Conservation (phyloP, 352 stramenopile genomes). For the Globisporangium lucens region DNA sequence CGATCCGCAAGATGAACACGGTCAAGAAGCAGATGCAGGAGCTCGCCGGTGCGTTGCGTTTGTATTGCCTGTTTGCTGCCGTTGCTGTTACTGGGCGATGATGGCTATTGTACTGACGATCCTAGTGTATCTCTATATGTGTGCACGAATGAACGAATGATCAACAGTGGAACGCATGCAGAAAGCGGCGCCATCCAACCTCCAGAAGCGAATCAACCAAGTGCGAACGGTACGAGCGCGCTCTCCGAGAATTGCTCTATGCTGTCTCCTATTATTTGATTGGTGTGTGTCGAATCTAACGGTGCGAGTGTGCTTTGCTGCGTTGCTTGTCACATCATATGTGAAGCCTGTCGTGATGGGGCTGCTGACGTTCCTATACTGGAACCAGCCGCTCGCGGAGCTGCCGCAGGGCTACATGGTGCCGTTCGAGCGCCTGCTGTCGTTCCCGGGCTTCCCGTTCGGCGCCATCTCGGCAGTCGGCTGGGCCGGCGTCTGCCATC, state of each 20-base stretch:
- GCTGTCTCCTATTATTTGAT: neutral
- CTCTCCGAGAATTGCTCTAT: neutral
- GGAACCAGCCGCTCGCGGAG: constrained; percentile 67
- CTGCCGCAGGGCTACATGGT: constrained; percentile 77
- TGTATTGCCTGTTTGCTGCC: neutral
- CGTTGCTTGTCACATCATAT: neutral
- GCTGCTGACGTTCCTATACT: constrained; percentile 62
- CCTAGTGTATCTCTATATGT: neutral
- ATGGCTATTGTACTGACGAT: neutral
- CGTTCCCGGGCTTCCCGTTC: constrained; percentile 74
- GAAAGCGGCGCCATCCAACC: constrained; percentile 53
- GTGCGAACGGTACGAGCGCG: constrained; percentile 53
- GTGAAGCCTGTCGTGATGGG: constrained; percentile 55
- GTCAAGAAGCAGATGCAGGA: constrained; percentile 86
- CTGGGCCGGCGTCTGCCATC: constrained; percentile 73
- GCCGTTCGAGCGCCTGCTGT: constrained; percentile 70
- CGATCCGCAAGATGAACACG: constrained; percentile 81
- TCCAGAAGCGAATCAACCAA: constrained; percentile 76
- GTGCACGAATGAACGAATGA: neutral
- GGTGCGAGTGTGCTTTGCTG: neutral
- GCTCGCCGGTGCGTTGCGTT: constrained; percentile 45
- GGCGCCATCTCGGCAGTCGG: constrained; percentile 72
- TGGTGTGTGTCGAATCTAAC: neutral
- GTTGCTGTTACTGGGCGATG: neutral
- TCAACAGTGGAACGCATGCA: constrained; percentile 60